Percentiles rank a stretch among this genome's conserved stretches.
phyloP scores from a whole-genome alignment of 2,329 filamentous ascomycete species.

The Ophiostoma populinum region DNA sequence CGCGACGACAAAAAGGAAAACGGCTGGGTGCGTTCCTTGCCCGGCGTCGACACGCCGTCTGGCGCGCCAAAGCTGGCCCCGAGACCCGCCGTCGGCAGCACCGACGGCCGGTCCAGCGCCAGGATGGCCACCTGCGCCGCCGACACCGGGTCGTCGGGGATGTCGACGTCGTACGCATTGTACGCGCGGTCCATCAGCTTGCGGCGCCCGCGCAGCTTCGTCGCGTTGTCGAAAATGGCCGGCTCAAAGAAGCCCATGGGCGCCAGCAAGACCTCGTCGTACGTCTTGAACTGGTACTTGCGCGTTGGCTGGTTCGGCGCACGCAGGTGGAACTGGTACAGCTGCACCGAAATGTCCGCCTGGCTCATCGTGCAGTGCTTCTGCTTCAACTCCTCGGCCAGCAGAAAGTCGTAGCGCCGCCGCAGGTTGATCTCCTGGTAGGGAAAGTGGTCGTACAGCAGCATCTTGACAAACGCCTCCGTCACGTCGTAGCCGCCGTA shows the following conservation, averaged over 20 bases:
- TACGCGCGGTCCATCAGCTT: constrained; percentile 75
- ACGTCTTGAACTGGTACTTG: constrained; percentile 92
- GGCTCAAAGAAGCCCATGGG: constrained; percentile 92
- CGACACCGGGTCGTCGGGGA: constrained; percentile 76
- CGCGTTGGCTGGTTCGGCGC: constrained; percentile 74
- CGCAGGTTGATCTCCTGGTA: constrained; percentile 88
- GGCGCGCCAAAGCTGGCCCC: constrained; percentile 16
- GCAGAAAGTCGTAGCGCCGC: constrained; percentile 75
- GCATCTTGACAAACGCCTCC: constrained; percentile 92
- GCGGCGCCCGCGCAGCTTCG: constrained; percentile 63
- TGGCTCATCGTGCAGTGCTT: constrained; percentile 87
- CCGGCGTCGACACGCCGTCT: constrained; percentile 36
- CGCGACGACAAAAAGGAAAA: constrained; percentile 56
- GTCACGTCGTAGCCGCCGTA: constrained; percentile 87
- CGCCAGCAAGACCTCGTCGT: constrained; percentile 88
- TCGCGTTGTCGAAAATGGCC: constrained; percentile 63
- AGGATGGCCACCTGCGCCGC: constrained; percentile 59
- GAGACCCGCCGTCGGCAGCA: constrained; percentile 25
- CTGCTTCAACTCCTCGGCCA: constrained; percentile 90
- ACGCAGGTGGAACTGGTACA: constrained; percentile 79
- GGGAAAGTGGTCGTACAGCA: constrained; percentile 89
- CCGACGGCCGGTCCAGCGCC: constrained; percentile 40
- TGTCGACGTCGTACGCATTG: constrained; percentile 79
- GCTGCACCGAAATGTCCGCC: constrained; percentile 72
- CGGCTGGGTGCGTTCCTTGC: constrained; percentile 46